Evolutionary conservation across 305 asterid genomes (phyloP), one percentile per base, ranked within the genome.

Genomic region (Fraxinus nigra): DNA sequence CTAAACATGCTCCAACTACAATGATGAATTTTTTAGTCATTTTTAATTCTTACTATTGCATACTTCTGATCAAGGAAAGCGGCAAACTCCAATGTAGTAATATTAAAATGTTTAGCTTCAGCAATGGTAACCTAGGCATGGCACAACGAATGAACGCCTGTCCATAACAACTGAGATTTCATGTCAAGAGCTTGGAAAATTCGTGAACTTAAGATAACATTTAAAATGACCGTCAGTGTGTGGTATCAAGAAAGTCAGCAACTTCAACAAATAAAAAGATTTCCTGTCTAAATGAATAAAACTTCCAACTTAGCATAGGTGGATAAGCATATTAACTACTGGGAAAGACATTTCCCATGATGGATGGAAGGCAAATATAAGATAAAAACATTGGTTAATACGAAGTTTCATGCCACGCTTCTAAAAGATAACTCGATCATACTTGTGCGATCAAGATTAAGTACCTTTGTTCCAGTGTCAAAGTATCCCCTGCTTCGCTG

Each of bases 401-500:
- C 11, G 13, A 59, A 59, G 30, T 77, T 76, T 70, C 84, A 81
- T 77, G 79, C 76, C 37, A 79, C 35, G 79, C 11, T 38, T 54
- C 54, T 51, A 75, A 67, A 67, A 30, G 46, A 65, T 65, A 38
- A 14, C 48, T 77, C 43, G 67, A 78, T 26, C 59, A 51, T 38
- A 28, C 26, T n/a, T n/a, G 46, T 63, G 81, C 72, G 83, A 84
- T 74, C 24, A 85, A 77, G 78, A 82, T 48, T 43, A 63, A 75
- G 67, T 85, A 96, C 99, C 99, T 93, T 90, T 96, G 97, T 82
- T 94, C 98, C 82, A 96, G 93, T 73, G 97, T 90, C 83, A 94
- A 93, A 33, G 92, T 85, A 77, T 87, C 90, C 79, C 93, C 98
- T 78, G 86, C 91, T 84, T 90, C 95, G 76, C 87, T 84, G 74